Conservation (phyloP, 805 yeast species). For the Nematodospora valgi region DNA sequence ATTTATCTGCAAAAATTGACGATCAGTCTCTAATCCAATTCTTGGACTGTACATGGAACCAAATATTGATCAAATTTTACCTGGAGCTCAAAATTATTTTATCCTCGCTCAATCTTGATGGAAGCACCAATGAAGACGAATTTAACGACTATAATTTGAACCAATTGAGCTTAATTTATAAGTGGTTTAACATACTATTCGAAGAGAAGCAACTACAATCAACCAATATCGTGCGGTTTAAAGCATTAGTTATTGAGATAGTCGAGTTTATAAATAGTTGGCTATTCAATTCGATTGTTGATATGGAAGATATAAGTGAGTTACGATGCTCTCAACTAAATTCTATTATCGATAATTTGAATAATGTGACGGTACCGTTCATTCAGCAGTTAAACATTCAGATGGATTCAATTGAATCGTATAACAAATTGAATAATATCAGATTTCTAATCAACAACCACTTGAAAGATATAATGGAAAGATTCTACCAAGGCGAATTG, state of each 20-base stretch:
- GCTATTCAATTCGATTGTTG: conserved; percentile 22
- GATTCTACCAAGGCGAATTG: conserved; percentile 50
- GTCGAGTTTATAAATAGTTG: conserved; percentile 29
- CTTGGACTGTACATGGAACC: conserved; percentile 19
- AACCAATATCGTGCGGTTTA: conserved; percentile 27
- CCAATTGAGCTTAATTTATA: conserved; percentile 17
- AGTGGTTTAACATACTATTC: conserved; percentile 20
- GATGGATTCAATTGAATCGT: conserved; percentile 18
- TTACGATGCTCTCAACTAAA: conserved; percentile 29
- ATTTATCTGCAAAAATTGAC: conserved; percentile 15
- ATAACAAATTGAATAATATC: conserved; percentile 28
- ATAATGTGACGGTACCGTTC: conserved; percentile 19
- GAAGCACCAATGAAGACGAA: conserved; percentile 8
- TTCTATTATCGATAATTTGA: conserved; percentile 21
- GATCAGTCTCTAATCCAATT: conserved; percentile 13
- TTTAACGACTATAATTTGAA: conserved; percentile 17
- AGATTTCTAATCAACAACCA: conserved; percentile 33
- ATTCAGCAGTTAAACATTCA: conserved; percentile 16
- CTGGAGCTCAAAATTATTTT: conserved; percentile 16
- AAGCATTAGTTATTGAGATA: conserved; percentile 20
- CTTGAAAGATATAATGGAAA: conserved; percentile 44
- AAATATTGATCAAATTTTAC: conserved; percentile 15
- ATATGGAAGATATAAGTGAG: conserved; percentile 32
- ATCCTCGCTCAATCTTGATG: conserved; percentile 13
- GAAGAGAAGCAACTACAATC: conserved; percentile 18